phyloP scores from a whole-genome alignment of 176 grass and related monocot genomes.

The Coix lacrymajobi region DNA sequence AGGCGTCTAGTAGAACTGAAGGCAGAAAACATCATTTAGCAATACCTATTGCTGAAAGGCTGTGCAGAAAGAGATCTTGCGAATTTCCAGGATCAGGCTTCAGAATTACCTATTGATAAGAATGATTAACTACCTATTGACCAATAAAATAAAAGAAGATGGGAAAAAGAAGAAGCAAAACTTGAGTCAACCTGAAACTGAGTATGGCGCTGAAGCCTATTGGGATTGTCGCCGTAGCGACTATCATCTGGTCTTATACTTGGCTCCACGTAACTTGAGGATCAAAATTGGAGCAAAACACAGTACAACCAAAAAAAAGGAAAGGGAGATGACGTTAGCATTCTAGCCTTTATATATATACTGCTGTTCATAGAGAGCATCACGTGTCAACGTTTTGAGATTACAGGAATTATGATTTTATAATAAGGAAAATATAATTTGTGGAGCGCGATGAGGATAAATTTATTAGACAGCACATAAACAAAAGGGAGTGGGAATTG shows the following conservation, averaged over 20 bases:
- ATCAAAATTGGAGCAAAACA: background rate
- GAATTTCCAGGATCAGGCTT: conserved; percentile 95
- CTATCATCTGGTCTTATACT: conserved; percentile 93
- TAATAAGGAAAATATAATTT: background rate
- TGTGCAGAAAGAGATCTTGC: conserved; percentile 83
- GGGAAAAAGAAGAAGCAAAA: background rate
- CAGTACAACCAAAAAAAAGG: background rate
- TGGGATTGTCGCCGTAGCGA: conserved; percentile 96
- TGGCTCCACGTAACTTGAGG: conserved; percentile 78
- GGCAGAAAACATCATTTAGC: background rate
- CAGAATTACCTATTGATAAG: conserved; percentile 68
- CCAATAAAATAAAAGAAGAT: background rate
- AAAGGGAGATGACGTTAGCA: background rate
- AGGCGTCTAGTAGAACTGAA: background rate
- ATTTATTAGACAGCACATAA: background rate
- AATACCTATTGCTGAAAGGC: conserved; percentile 86
- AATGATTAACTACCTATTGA: background rate
- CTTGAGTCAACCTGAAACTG: conserved; percentile 72
- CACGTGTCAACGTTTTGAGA: background rate
- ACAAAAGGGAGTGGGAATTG: background rate
- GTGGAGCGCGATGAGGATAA: background rate
- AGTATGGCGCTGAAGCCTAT: conserved; percentile 89
- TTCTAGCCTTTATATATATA: background rate
- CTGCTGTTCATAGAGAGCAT: background rate
- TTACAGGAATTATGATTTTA: background rate